phyloP scores from a whole-genome alignment of 345 rosid species.

The Salix dunnii region DNA sequence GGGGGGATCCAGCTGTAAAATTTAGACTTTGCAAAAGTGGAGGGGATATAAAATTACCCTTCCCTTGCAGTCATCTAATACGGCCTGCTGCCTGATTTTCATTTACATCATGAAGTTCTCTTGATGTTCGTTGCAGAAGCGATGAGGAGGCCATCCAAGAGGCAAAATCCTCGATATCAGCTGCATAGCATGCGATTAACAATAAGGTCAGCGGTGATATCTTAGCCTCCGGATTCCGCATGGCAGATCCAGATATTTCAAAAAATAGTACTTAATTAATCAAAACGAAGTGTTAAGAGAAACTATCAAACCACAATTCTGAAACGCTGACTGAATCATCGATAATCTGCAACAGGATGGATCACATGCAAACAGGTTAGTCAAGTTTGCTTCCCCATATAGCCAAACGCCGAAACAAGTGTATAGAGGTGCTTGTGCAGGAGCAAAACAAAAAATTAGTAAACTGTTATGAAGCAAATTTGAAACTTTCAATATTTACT shows the following conservation, averaged over 20 bases:
- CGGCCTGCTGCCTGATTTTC: constrained; percentile 3
- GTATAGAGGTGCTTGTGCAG: neutral
- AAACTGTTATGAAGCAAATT: neutral
- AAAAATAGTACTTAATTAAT: neutral
- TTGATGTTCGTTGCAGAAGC: neutral
- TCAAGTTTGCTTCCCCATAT: neutral
- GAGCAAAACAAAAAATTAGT: neutral
- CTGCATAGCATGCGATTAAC: neutral
- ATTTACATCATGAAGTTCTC: neutral
- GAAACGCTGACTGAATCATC: constrained; percentile 49
- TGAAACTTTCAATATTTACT: constrained; percentile 38
- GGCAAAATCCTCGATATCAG: neutral
- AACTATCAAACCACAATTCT: constrained; percentile 47
- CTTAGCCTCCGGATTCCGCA: neutral
- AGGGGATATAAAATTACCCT: neutral
- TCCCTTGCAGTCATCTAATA: neutral
- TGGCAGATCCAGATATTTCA: neutral
- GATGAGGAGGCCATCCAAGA: neutral
- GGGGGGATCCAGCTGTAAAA: neutral
- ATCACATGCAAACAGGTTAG: neutral
- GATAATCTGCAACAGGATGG: constrained; percentile 36
- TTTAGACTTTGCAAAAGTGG: constrained; percentile 11
- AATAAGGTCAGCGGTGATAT: too few species aligned
- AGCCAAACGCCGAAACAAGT: neutral
- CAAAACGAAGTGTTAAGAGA: neutral